Conservation (phyloP, 148 eudicot species). For the Vaccinium macrocarpon region DNA sequence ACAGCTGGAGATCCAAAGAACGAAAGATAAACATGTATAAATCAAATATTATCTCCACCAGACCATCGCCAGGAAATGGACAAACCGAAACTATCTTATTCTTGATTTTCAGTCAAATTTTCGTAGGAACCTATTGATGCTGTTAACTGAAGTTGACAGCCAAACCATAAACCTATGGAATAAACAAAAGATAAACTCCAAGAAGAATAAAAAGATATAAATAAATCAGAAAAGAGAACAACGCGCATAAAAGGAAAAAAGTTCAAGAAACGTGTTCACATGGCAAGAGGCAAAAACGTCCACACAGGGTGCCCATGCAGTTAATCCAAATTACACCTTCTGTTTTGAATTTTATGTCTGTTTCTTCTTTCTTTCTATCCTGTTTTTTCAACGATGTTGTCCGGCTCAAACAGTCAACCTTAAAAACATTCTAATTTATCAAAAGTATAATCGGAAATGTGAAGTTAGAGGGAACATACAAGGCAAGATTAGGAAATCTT, state of each 20-base stretch:
- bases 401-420: background rate
- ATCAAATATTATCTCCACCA: background rate
- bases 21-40: background rate
- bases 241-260: too few relatives aligned
- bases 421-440: background rate
- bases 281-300: background rate
- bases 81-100: background rate
- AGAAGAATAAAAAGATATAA: background rate
- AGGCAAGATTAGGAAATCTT: background rate
- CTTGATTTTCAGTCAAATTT: background rate
- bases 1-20: background rate
- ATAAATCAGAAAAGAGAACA: background rate
- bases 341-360: background rate
- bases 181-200: background rate
- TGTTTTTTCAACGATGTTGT: background rate
- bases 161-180: conserved; percentile 12
- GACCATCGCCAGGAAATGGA: background rate
- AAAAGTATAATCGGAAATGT: background rate
- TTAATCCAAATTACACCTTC: conserved; percentile 6
- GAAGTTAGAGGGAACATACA: background rate
- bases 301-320: background rate
- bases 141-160: background rate
- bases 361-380: background rate
- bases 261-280: conserved; percentile 1
- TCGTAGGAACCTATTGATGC: background rate